Base-by-base conservation (phyloP, 2,329 filamentous ascomycete species). In the Colletotrichum sp. region DNA sequence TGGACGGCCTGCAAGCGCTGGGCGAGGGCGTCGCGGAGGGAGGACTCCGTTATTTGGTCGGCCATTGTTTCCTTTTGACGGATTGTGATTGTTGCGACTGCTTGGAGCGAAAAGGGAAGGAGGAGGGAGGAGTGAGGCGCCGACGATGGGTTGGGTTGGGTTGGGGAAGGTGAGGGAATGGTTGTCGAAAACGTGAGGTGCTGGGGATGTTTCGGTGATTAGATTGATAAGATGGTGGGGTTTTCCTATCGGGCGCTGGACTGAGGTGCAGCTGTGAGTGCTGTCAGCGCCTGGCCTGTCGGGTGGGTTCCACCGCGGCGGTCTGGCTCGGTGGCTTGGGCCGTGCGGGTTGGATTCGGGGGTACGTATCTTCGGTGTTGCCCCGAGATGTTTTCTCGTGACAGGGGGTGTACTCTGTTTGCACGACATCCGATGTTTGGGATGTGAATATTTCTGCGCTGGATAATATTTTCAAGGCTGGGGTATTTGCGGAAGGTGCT, bases 1-100 rank as follows among this genome's bases (percentile, higher is more conserved):
- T 98, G 92, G 32, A 90, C 89, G 26, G 96, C 95, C 73, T 92
- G 89, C 71, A 98, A 89, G 78, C 93, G 92, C 80, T 93, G 88
- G 49, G 89, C 90, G 79, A 98, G 90, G 76, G 93, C 94, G 59
- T 88, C 87, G 82, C 90, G 92, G 71, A 99, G 89, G 65, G 89
- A 90, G 49, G 92, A 92, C 76, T 95, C 93, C 59, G 95, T 96
- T 81, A 98, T 93, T 78, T 90, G 87, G 77, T 89, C 88, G 68
- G 88, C 89, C 87, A 92, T 91, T 71, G 39, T 79, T 77, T 63
- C 36, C 5, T 24, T 26, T 67, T 9, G n/a, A 8, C 16, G 13
- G 60, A 21, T 1, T 55, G 59, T 36, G 62, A 3, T 28, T 34
- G 9, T 39, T 21, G 49, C 3, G 34, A 3, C 15, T 59, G 26